phyloP scores from a whole-genome alignment of 768 basidiomycete genomes.

The Pleurotus platypus region DNA sequence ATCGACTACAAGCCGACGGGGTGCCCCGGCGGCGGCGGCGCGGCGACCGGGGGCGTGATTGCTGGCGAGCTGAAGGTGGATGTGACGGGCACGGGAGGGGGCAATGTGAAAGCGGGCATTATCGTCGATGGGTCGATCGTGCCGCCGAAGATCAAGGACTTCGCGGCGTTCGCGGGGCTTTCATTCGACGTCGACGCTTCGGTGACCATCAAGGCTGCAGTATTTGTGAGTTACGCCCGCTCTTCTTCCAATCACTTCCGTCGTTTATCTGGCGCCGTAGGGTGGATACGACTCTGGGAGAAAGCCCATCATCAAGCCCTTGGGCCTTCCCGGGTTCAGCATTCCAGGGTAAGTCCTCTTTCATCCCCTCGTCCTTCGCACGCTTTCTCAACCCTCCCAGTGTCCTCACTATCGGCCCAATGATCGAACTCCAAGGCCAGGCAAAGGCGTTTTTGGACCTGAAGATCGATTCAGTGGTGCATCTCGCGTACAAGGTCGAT shows the following conservation, averaged over 20 bases:
- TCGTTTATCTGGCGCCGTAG: conserved; percentile 6
- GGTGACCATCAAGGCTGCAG: not conserved
- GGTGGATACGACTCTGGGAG: conserved; percentile 24
- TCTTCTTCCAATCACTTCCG: too few species aligned
- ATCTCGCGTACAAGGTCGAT: conserved; percentile 22
- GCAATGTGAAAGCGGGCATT: conserved; percentile 24
- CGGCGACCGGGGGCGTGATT: not conserved
- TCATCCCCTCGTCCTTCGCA: not conserved
- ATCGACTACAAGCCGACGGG: conserved; percentile 14
- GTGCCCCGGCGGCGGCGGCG: not conserved
- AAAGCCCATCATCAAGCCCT: conserved; percentile 20
- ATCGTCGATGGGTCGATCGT: conserved; percentile 18
- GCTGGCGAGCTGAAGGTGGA: conserved; percentile 1
- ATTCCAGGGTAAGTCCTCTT: conserved; percentile 25
- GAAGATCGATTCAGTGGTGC: conserved; percentile 26
- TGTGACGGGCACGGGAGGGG: conserved; percentile 11
- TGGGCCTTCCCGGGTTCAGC: conserved; percentile 26
- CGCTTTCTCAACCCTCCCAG: conserved; percentile 13
- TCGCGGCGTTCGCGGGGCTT: conserved; percentile 21
- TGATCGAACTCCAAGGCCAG: conserved; percentile 29
- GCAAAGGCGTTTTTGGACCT: conserved; percentile 25
- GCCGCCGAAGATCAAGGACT: conserved; percentile 26
- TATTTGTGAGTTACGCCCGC: conserved; percentile 12
- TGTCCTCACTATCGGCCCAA: conserved; percentile 35
- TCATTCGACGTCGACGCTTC: conserved; percentile 22